Evolutionary conservation across 495 filamentous ascomycete genomes (phyloP).

Genomic region (Sordaria brevicollis): DNA sequence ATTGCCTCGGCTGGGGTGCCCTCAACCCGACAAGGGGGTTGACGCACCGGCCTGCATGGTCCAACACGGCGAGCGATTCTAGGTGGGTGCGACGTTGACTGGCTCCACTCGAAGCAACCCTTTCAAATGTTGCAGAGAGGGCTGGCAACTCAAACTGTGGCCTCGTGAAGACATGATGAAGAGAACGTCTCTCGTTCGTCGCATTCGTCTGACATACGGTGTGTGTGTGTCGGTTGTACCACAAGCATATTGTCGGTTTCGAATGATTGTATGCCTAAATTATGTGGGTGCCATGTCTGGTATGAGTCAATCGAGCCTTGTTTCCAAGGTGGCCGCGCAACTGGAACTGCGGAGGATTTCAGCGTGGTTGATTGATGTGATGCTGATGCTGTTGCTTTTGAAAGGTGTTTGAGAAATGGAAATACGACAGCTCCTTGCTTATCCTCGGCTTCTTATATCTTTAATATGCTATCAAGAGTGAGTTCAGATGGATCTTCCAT

Average conservation of each 20-base stretch:
- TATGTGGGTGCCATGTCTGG: neutral
- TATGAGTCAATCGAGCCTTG: neutral
- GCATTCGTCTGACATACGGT: neutral
- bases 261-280: neutral
- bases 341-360: no score
- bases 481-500: no score
- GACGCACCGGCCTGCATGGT: constrained; percentile 12
- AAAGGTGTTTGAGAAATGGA: neutral
- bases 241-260: neutral
- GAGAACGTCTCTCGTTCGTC: neutral
- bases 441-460: no score
- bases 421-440: no score
- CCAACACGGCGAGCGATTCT: constrained; percentile 22
- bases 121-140: neutral
- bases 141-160: neutral
- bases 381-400: neutral
- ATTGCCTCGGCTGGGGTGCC: constrained; percentile 4
- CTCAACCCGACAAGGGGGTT: constrained; percentile 3
- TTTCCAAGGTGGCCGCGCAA: neutral
- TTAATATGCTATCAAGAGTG: no score
- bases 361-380: neutral
- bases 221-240: neutral
- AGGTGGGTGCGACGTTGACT: neutral
- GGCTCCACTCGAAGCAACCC: neutral
- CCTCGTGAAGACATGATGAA: neutral